phyloP scores from a whole-genome alignment of 805 yeast species.

The Wickerhamiella kurtzmanii region DNA sequence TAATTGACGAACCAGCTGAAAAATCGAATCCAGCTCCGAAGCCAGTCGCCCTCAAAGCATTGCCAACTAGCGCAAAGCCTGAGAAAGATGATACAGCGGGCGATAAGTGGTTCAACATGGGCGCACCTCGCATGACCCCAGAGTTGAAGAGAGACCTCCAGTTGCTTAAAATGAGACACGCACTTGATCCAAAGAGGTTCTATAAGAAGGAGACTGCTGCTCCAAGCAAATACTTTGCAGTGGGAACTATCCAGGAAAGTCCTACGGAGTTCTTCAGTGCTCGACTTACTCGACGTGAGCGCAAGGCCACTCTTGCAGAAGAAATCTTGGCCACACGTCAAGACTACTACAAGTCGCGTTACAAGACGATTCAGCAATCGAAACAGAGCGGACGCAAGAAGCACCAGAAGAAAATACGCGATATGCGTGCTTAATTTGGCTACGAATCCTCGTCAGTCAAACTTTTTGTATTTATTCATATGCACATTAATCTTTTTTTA shows the following conservation, averaged over 20 bases:
- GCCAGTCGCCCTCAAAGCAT: constrained; percentile 7
- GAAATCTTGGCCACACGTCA: constrained; percentile 46
- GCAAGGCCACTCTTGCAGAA: constrained; percentile 68
- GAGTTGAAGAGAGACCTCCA: constrained; percentile 62
- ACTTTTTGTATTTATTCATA: background rate
- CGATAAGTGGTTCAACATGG: constrained; percentile 66
- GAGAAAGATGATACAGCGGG: constrained; percentile 34
- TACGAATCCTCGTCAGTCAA: background rate
- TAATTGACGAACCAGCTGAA: background rate
- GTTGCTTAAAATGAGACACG: constrained; percentile 73
- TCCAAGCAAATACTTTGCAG: constrained; percentile 66
- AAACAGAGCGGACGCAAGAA: constrained; percentile 53
- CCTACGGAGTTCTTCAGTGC: constrained; percentile 62
- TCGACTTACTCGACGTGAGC: constrained; percentile 52
- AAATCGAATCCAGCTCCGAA: no score
- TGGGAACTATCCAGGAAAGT: constrained; percentile 80
- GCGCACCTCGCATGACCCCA: constrained; percentile 60
- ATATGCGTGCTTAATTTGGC: constrained; percentile 32
- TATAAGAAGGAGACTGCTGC: constrained; percentile 71
- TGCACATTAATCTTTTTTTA: background rate
- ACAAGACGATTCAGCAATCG: constrained; percentile 58
- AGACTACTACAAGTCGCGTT: constrained; percentile 81
- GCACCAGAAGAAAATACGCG: constrained; percentile 49
- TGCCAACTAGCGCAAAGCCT: constrained; percentile 22
- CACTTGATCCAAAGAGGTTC: constrained; percentile 88